Evolutionary conservation across 2,329 filamentous ascomycete species (phyloP), one percentile per base, ranked within the genome.

Genomic region (Calonectria honghensis): DNA sequence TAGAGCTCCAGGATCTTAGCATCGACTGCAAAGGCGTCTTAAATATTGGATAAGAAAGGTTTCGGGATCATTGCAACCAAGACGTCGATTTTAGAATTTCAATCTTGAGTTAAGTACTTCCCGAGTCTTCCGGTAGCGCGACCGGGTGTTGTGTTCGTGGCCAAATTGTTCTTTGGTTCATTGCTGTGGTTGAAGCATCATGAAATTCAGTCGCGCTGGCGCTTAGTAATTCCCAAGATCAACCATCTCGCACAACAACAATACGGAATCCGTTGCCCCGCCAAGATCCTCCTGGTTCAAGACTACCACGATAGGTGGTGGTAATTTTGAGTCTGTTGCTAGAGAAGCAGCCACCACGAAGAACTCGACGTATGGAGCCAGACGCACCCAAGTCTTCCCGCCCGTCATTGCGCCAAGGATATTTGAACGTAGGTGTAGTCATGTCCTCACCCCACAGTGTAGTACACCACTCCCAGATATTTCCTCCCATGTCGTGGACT

Each of bases 391-490:
- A 31, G 6, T 32, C 31, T 18, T 67, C 64, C n/a, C 48, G 41
- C 2, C 32, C 64, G 18, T 67, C 64, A 35, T 67, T 32, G 18
- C n/a, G 20, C 48, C 64, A 67, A 37, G 64, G 64, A 29, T 67
- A 67, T 11, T 52, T 37, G 32, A 67, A 67, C 2, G 18, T 24
- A 32, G 64, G 64, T 7, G 48, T 52, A 11, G 64, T 39, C 64
- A 52, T 67, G 20, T 67, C 48, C 18, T 51, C 48, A n/a, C 64
- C 64, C 64, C 64, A 67, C 18, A 67, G 31, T 29, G 64, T 67
- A 6, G 64, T 67, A 14, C 64, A 67, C 64, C 64, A 67, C n/a
- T 67, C 64, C 64, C 64, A 67, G 11, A 67, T 50, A 50, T 67
- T 51, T 35, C 64, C 64, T 50, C 29, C 48, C 64, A 67, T 67